Base-by-base conservation (phyloP, 148 eudicot species). In the Vaccinium macrocarpon region DNA sequence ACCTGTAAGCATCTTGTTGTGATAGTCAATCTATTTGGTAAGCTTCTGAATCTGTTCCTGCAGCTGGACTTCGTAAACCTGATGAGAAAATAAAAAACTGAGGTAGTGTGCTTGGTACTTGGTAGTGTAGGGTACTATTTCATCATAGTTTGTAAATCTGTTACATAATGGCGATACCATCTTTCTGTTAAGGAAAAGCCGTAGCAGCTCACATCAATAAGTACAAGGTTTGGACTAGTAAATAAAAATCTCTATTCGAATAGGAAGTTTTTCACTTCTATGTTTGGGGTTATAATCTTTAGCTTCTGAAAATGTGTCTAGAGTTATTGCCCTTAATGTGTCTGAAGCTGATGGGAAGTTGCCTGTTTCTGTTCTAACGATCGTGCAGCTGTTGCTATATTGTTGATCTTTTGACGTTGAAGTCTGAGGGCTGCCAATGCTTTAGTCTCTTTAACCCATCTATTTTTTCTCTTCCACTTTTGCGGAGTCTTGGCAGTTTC, bases 11-110 rank as follows among this genome's bases (percentile, higher is more conserved):
- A 77, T 49, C 57, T 77, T 12, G 14, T 76, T 76, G 74, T 2
- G 78, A 46, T 18, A 75, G 18, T 10, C 78, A 3, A 46, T 75
- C 53, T 75, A 48, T 5, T 75, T 21, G 78, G 25, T 42, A 21
- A 46, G 50, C 52, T 75, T 75, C 78, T 75, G 78, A 75, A 75
- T 75, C 27, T 75, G 78, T 75, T 48, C 50, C 27, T 46, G 53
- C 19, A 46, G 78, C 78, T 75, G 78, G 78, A 46, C 78, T 7
- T 75, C 15, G 11, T 46, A 75, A 75, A 52, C 78, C 29, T 75
- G n/a, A 48, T 75, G 51, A 42, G 27, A 46, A 23, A 21, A 66
- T 61, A 23, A 21, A 61, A 61, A 61, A 4, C 13, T 11, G 57
- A 61, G 66, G 66, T 5, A 19, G n/a, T 61, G 66, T 18, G 7